Percentiles rank a stretch among this genome's conserved stretches.
These are phyloP conservation scores for Aristolochia contorta DNA, from an alignment of 164 flowering plant species.

Conservation along the genomic window DNA sequence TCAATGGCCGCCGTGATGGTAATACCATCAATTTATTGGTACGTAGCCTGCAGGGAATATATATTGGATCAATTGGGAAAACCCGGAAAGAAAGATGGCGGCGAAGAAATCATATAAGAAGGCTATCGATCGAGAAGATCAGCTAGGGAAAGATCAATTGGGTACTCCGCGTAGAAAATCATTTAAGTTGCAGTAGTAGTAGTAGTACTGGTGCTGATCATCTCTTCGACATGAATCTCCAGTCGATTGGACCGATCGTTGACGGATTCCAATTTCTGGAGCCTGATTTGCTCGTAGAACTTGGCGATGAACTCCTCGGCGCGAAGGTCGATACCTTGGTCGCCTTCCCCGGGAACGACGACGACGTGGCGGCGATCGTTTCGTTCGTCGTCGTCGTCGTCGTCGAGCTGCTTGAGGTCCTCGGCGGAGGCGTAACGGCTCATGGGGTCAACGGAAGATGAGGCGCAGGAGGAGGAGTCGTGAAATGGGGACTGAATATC, in stretches of 20 bases:
- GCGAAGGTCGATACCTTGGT: constrained; percentile 46
- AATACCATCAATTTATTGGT: too few species aligned
- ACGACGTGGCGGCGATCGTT: too few species aligned
- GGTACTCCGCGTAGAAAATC: too few species aligned
- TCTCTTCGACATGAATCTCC: neutral
- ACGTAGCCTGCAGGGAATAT: too few species aligned
- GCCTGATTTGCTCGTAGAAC: constrained; percentile 61
- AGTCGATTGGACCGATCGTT: constrained; percentile 18
- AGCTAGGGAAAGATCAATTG: too few species aligned
- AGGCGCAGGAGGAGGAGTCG: neutral
- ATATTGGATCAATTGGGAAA: too few species aligned
- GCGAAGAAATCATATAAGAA: too few species aligned
- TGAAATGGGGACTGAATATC: neutral
- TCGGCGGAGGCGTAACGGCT: constrained; percentile 2
- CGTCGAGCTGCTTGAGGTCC: constrained; percentile 1
- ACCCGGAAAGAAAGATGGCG: too few species aligned
- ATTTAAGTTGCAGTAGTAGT: too few species aligned
- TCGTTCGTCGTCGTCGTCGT: neutral
- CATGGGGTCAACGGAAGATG: neutral
- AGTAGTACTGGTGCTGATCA: too few species aligned
- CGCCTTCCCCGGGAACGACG: constrained; percentile 7
- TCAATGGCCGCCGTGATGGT: too few species aligned
- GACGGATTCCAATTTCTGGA: constrained; percentile 63
- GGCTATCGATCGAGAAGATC: too few species aligned
- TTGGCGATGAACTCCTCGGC: constrained; percentile 80